Base-by-base conservation (phyloP, 2,329 filamentous ascomycete species). In the Pyrenophora tritici-repentis region DNA sequence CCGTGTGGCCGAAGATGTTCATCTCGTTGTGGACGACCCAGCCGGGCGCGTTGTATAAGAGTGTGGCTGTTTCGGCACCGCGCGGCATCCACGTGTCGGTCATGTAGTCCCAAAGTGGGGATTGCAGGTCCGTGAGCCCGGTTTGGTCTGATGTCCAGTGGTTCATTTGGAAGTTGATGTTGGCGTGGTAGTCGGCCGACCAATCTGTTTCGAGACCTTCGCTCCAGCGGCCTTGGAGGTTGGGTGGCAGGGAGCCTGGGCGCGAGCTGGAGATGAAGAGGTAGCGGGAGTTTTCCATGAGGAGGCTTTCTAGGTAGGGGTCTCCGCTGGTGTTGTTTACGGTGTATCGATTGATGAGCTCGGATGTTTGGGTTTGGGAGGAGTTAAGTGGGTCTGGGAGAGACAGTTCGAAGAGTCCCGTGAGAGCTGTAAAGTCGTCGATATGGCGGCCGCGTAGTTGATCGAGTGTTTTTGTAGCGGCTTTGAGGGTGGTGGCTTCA, bases 91-190 rank as follows among this genome's bases (percentile, higher is more conserved):
- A 83, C 0, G 75, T 84, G 14, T 82, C 68, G 4, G 71, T 55
- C 69, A 86, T 83, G 47, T 81, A 83, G 6, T 79, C 69, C 76
- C 79, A 85, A 0, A 83, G 65, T 0, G 79, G 75, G 0, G 67
- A 63, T 39, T 81, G 75, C 1, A 81, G 73, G 1, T 68, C 69
- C 0, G 74, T 75, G 0, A 84, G 67, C 0, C 81, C 81, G 0
- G 80, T 82, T 44, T 81, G 76, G 29, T 83, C 81, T 2, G 78
- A 76, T 1, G 71, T 61, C 83, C 83, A 86, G 58, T 85, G 78
- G 51, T 85, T 85, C 83, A 85, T 85, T 56, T 86, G 81, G 0
- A 85, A 49, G 49, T 85, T 85, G 59, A 86, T 84, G 53, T 85
- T 82, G 33, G 78, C 73, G 44, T 84, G 82, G 48, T 84, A 85